Evolutionary conservation across 345 rosid genomes (phyloP).

Genomic region (Eucalyptus sp.): DNA sequence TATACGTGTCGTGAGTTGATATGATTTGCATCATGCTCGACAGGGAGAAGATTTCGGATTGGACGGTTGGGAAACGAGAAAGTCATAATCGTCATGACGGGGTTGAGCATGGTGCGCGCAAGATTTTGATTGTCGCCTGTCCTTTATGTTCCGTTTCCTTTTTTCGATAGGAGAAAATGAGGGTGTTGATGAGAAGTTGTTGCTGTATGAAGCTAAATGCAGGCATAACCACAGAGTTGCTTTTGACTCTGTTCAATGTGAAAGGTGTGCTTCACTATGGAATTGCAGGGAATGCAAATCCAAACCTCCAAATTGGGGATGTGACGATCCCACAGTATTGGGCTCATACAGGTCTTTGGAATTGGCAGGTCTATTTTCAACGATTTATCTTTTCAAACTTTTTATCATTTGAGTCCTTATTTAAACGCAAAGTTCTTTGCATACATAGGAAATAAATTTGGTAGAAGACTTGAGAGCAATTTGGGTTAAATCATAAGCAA

Average conservation of each 20-base stretch:
- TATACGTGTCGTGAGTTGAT: background rate
- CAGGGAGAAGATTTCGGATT: slow-evolving; percentile 59
- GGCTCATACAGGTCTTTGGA: slow-evolving; percentile 81
- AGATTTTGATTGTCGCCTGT: background rate
- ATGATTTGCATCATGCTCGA: background rate
- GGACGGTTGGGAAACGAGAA: slow-evolving; percentile 25
- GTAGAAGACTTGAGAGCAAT: background rate
- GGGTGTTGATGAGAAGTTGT: background rate
- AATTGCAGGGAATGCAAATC: slow-evolving; percentile 66
- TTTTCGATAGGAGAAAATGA: background rate
- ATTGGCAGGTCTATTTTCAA: slow-evolving; percentile 43
- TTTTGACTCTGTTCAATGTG: slow-evolving; percentile 38
- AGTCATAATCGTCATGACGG: slow-evolving; percentile 55
- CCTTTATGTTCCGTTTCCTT: background rate
- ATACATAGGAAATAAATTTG: background rate
- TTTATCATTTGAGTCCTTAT: background rate
- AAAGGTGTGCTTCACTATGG: slow-evolving; percentile 68
- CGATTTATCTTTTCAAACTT: background rate
- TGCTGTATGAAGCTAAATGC: slow-evolving; percentile 43
- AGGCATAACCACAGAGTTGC: slow-evolving; percentile 46
- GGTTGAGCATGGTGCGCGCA: slow-evolving; percentile 49
- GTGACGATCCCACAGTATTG: slow-evolving; percentile 49
- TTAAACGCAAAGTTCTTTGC: background rate
- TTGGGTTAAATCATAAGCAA: background rate
- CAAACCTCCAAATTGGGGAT: slow-evolving; percentile 46